Evolutionary conservation across 768 basidiomycete genomes (phyloP).

Genomic region (Termitomyces sp.): DNA sequence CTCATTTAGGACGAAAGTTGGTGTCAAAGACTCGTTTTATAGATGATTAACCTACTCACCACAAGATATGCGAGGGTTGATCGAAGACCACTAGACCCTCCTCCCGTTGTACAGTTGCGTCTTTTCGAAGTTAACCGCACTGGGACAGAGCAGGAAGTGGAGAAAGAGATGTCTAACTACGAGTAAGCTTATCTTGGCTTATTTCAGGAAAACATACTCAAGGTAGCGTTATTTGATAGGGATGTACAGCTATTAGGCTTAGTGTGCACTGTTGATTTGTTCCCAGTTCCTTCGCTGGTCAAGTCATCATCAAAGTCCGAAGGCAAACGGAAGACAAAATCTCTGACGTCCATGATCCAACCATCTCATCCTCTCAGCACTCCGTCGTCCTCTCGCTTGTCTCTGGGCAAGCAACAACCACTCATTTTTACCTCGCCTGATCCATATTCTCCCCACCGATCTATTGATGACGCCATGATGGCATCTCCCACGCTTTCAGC

Average conservation of each 20-base stretch:
- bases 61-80: constrained; percentile 59
- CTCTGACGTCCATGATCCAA: constrained; percentile 9
- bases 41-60: constrained; percentile 7
- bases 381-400: constrained; percentile 5
- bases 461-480: neutral
- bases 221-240: constrained; percentile 29
- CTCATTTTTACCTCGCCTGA: constrained; percentile 10
- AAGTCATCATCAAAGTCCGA: constrained; percentile 1
- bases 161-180: constrained; percentile 42
- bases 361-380: constrained; percentile 6
- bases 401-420: constrained; percentile 1
- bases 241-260: constrained; percentile 62
- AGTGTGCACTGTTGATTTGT: constrained; percentile 76
- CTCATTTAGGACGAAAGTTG: constrained; percentile 67
- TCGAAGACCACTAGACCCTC: constrained; percentile 63
- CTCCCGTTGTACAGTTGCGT: constrained; percentile 54
- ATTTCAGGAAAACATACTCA: neutral
- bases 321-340: constrained; percentile 4
- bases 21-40: constrained; percentile 4
- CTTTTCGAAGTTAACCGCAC: constrained; percentile 43
- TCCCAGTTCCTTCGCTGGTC: constrained; percentile 43
- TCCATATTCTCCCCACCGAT: neutral
- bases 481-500: constrained; percentile 7
- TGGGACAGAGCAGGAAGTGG: constrained; percentile 36
- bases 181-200: constrained; percentile 33